Conservation (phyloP, 805 yeast genomes). For the Myxozyma udenii region DNA sequence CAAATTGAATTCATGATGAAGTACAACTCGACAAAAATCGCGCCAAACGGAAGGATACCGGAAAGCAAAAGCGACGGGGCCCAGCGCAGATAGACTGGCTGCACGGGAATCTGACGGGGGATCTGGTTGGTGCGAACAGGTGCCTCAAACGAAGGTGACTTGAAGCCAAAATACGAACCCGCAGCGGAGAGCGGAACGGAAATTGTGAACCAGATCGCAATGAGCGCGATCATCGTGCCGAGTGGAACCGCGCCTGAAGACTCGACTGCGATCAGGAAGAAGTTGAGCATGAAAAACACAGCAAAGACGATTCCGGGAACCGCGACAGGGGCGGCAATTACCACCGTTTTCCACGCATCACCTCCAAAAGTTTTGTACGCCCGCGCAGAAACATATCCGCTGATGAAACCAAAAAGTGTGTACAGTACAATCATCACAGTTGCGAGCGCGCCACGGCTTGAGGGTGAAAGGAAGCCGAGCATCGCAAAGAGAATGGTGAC, state of each 20-base stretch:
- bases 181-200: conserved; percentile 79
- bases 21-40: conserved; percentile 91
- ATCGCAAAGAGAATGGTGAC: conserved; percentile 77
- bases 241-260: conserved; percentile 95
- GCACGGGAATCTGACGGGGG: conserved; percentile 91
- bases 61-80: conserved; percentile 66
- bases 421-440: conserved; percentile 85
- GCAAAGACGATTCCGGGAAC: conserved; percentile 78
- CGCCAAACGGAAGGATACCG: conserved; percentile 92
- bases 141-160: conserved; percentile 51
- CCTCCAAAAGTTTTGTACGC: conserved; percentile 89
- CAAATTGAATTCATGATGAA: conserved; percentile 87
- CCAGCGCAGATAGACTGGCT: conserved; percentile 77
- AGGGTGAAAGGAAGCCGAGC: conserved; percentile 85
- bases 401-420: conserved; percentile 74
- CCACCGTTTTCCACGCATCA: conserved; percentile 81
- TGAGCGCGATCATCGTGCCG: conserved; percentile 80
- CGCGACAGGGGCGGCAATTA: conserved; percentile 74
- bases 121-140: conserved; percentile 94
- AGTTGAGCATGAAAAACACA: conserved; percentile 66
- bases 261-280: conserved; percentile 69
- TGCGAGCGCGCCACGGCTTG: conserved; percentile 88
- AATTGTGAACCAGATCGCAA: conserved; percentile 78
- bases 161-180: conserved; percentile 80
- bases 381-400: conserved; percentile 84